Conservation (phyloP, 2,329 filamentous ascomycete genomes). For the Colletotrichum orchidophilum region DNA sequence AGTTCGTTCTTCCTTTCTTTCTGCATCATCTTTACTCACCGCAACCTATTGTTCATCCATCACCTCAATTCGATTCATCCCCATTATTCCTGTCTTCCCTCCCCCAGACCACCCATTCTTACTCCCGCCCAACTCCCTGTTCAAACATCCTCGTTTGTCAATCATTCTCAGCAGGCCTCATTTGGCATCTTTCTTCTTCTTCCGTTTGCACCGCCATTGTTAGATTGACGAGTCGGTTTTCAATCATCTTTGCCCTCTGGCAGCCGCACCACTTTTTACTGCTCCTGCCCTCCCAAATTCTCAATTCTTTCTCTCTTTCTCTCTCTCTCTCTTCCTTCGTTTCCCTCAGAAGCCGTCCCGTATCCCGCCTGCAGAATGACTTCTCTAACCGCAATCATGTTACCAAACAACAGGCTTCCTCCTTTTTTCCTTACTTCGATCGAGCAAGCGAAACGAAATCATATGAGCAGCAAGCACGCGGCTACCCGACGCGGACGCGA, state of each 20-base stretch:
- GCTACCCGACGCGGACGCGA: conserved; percentile 34
- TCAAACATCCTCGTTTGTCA: conserved; percentile 28
- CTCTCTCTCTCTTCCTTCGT: conserved; percentile 18
- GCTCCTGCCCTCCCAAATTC: conserved; percentile 24
- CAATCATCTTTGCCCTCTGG: conserved; percentile 29
- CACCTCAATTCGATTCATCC: conserved; percentile 13
- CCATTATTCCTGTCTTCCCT: conserved; percentile 15
- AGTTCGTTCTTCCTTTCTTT: conserved; percentile 36
- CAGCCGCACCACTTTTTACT: conserved; percentile 31
- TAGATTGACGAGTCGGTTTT: conserved; percentile 16
- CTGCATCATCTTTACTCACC: conserved; percentile 28
- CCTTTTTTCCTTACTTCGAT: conserved; percentile 39
- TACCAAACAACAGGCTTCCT: conserved; percentile 58
- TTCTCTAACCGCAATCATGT: conserved; percentile 66
- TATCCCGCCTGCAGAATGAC: conserved; percentile 47
- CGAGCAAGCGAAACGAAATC: conserved; percentile 36
- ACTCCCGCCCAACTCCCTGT: conserved; percentile 24
- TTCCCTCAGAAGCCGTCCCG: conserved; percentile 33
- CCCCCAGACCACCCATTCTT: conserved; percentile 12
- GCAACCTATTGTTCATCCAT: conserved; percentile 29
- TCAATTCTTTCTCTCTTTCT: conserved; percentile 30
- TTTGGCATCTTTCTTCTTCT: conserved; percentile 26
- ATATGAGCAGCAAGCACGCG: conserved; percentile 40
- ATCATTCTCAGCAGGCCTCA: conserved; percentile 19
- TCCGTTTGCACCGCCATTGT: conserved; percentile 25